Evolutionary conservation across 108 stramenopile genomes (phyloP), one percentile per base, ranked within the genome.

Genomic region (Cylindrotheca closterium): DNA sequence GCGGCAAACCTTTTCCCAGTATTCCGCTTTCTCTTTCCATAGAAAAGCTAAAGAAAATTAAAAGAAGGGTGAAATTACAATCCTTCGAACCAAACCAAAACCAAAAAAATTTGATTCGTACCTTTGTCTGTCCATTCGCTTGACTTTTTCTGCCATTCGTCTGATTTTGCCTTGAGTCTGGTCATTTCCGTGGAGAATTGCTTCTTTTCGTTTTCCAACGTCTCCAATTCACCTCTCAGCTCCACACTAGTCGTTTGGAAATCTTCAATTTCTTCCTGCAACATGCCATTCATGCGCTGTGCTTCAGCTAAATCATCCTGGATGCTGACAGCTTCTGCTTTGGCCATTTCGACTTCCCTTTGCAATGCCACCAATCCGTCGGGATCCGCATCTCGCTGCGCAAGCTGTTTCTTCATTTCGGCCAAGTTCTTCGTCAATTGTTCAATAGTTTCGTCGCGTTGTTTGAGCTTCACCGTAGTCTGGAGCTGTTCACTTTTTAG

Each of bases 11-110:
- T 67, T 74, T 52, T 74, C 73, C 66, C 49, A 62, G 2, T 56
- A 18, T 47, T 74, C 73, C 12, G 65, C 65, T 51, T 55, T 67
- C 60, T 74, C 63, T 46, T 77, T 77, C 69, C 63, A 77, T 29
- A 56, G 22, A 32, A 58, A 34, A 17, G 68, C 60, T 42, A 15
- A 7, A 42, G 37, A 10, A 42, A 42, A 10, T 10, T 10, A 26
- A 27, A 29, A 27, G 27, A 25, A 30, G 15, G 23, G 27, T 12
- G 29, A 22, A 27, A 22, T 7, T 12, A 18, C 10, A 57, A 15
- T 18, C 27, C 15, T 5, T 5, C 29, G 3, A 18, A 18, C 27
- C 23, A 27, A 4, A 12, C 27, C 4, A 18, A 21, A 57, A 15
- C 28, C 29, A 3, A 27, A 5, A 10, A 10, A 10, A 10, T 42